A percentile compares a stretch with the other conserved stretches of the same genome.
Conservation (phyloP, 2,329 filamentous ascomycete genomes). For the Fusarium papillatum region DNA sequence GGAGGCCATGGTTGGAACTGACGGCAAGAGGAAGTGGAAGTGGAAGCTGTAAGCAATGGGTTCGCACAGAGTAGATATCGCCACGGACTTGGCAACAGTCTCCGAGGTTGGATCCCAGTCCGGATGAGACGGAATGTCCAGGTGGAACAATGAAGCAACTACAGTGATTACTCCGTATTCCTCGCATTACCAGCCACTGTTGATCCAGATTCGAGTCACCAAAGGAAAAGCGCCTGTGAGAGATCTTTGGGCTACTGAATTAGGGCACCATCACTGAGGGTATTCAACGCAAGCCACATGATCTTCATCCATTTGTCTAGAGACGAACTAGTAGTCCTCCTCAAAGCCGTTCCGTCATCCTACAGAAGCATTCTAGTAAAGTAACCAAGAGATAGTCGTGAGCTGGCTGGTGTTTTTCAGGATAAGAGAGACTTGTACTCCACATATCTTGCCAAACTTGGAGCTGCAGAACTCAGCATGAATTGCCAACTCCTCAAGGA, state of each 20-base stretch:
- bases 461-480: not conserved
- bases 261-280: not conserved
- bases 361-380: not conserved
- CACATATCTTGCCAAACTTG: conserved; percentile 9
- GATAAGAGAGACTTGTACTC: conserved; percentile 11
- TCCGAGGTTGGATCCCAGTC: not conserved
- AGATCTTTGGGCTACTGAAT: not conserved
- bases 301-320: not conserved
- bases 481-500: not conserved
- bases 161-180: not conserved
- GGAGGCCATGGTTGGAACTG: conserved; percentile 11
- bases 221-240: not conserved
- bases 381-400: not conserved
- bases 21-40: conserved; percentile 7
- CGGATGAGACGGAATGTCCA: not conserved
- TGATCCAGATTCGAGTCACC: not conserved
- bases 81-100: not conserved
- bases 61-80: not conserved
- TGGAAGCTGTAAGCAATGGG: conserved; percentile 1
- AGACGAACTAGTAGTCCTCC: not conserved
- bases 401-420: not conserved
- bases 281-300: not conserved
- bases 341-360: not conserved
- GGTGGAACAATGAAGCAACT: not conserved
- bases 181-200: not conserved